phyloP scores from a whole-genome alignment of 1,139 yeast species.

The Kurtzmaniella quercitrusa region DNA sequence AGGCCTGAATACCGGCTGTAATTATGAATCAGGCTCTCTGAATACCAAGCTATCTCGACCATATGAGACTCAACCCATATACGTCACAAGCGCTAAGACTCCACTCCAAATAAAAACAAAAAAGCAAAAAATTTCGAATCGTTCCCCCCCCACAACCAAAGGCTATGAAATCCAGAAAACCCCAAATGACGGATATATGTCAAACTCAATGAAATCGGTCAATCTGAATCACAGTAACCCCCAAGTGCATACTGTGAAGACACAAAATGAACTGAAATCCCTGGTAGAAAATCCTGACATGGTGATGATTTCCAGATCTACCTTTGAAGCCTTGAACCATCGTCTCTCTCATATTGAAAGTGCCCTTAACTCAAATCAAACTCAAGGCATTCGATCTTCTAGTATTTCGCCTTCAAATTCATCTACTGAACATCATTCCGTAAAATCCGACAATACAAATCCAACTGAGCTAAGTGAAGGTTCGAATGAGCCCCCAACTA shows the following conservation, averaged over 20 bases:
- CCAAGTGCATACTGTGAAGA: not conserved
- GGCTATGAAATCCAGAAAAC: not conserved
- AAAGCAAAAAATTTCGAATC: conserved; percentile 1
- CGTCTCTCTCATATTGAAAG: conserved; percentile 2
- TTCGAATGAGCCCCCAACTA: not conserved
- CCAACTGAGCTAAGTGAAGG: conserved; percentile 21
- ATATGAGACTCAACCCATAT: conserved; percentile 13
- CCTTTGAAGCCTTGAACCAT: conserved; percentile 4
- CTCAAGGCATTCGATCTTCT: not conserved
- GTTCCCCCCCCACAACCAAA: not conserved
- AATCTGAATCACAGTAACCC: not conserved
- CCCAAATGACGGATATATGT: not conserved
- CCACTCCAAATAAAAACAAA: conserved; percentile 15
- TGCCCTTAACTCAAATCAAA: not conserved
- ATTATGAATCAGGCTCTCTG: conserved; percentile 17
- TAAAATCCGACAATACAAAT: conserved; percentile 16
- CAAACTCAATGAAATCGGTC: not conserved
- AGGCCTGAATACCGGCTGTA: conserved; percentile 19
- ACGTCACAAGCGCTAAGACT: conserved; percentile 21
- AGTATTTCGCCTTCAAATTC: not conserved
- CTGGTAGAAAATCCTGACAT: not conserved
- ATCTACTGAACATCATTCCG: not conserved
- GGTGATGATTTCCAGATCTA: conserved; percentile 4
- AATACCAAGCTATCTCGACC: conserved; percentile 6
- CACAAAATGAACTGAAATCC: no score